Base-by-base conservation (phyloP, 331 rosid species). In the Rhamnella rubrinervis region DNA sequence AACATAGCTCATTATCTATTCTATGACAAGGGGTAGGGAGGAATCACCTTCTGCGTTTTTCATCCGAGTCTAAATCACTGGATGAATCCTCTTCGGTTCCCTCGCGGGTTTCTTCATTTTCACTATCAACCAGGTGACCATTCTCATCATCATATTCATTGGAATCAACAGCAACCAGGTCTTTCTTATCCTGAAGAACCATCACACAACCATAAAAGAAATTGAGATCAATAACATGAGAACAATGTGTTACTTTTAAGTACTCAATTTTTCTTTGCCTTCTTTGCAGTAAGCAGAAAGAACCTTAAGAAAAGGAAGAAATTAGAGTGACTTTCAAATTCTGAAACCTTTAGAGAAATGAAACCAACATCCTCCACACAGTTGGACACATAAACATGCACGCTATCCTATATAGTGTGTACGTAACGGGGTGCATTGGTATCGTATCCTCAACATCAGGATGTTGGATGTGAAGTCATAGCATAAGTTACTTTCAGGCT, bases 11-110 rank as follows among this genome's bases (percentile, higher is more conserved):
- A 70, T 28, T 28, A 28, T n/a, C n/a, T n/a, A n/a, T n/a, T 40
- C 52, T 40, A 39, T 6, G 40, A 31, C 6, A 67, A 66, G 60
- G 59, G 75, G 69, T 11, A 63, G 74, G 49, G 51, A 59, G 50
- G 20, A 71, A 76, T 68, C 71, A 93, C 98, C 98, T 93, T 84
- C 70, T 67, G 21, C 86, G 89, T 53, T 87, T 96, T 65, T 93
- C 97, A 74, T 91, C 97, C 61, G 98, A 83, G 73, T 91, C 96
- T 1, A 85, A n/a, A 61, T 84, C 97, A 71, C 96, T 83, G 57
- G 87, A 83, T 31, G 91, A 91, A 63, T 78, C 75, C 44, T 77
- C 84, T 13, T 77, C 61, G 49, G 71, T 73, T 73, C 68, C 52
- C 35, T 74, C 81, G 57, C 65, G 73, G 20, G 18, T 72, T 56